Evolutionary conservation across 441 rosid species (phyloP).

Genomic region (Theobroma grandiflorum): DNA sequence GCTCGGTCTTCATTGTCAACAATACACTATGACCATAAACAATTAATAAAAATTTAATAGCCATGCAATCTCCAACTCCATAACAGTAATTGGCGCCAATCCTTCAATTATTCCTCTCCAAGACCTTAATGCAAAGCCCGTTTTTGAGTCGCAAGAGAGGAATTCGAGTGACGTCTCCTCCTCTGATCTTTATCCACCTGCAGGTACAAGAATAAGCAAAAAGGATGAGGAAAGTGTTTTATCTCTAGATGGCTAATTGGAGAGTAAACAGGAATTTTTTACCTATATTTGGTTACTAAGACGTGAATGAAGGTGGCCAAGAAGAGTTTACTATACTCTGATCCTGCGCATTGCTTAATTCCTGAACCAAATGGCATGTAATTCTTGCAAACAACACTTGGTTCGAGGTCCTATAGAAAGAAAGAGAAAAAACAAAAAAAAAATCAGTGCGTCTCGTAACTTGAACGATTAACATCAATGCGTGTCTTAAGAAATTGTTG

Average conservation of each 20-base stretch:
- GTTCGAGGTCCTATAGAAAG: constrained; percentile 9
- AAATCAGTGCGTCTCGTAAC: not conserved
- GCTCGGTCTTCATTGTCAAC: not conserved
- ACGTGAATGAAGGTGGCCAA: constrained; percentile 43
- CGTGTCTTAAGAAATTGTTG: not conserved
- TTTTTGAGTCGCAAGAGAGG: constrained; percentile 29
- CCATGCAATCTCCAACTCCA: too few species aligned
- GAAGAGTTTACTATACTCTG: constrained; percentile 35
- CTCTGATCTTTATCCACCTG: constrained; percentile 40
- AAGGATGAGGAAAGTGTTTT: not conserved
- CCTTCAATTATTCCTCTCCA: constrained; percentile 16
- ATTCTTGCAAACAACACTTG: constrained; percentile 24
- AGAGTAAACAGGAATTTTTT: not conserved
- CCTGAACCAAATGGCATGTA: constrained; percentile 51
- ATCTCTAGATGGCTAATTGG: not conserved
- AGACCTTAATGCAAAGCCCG: constrained; percentile 31
- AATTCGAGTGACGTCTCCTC: constrained; percentile 34
- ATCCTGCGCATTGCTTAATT: constrained; percentile 40
- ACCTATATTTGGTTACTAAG: constrained; percentile 43
- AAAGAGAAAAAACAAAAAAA: not conserved
- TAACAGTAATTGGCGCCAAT: not conserved
- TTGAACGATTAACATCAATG: not conserved
- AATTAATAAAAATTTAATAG: too few species aligned
- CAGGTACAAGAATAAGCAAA: not conserved
- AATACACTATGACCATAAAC: too few species aligned